phyloP scores from a whole-genome alignment of 2,329 filamentous ascomycete genomes.

The Hypoxylon sp. region DNA sequence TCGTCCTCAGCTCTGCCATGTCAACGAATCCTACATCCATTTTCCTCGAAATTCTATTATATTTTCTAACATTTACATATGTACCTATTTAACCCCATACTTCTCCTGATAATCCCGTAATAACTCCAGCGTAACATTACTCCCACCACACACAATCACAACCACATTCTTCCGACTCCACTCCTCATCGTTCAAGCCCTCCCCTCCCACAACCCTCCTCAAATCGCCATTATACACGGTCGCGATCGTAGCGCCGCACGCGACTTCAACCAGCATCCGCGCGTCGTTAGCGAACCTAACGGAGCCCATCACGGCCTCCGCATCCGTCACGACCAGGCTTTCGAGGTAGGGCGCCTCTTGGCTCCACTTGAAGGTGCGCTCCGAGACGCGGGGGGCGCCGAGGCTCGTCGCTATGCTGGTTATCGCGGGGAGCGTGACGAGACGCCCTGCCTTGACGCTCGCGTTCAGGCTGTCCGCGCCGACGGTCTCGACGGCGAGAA shows the following conservation, averaged over 20 bases:
- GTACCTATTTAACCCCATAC: slow-evolving; percentile 56
- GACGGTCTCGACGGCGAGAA: slow-evolving; percentile 82
- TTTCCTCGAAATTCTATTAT: background rate
- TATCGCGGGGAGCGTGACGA: slow-evolving; percentile 78
- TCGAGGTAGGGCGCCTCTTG: slow-evolving; percentile 61
- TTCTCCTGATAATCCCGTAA: slow-evolving; percentile 70
- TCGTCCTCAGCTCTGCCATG: background rate
- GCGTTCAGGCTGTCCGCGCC: slow-evolving; percentile 80
- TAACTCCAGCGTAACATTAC: slow-evolving; percentile 74
- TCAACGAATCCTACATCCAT: background rate
- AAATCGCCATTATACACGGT: slow-evolving; percentile 75
- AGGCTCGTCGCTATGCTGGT: slow-evolving; percentile 82
- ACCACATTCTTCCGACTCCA: slow-evolving; percentile 81
- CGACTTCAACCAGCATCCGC: slow-evolving; percentile 83
- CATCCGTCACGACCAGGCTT: slow-evolving; percentile 77
- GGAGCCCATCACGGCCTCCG: slow-evolving; percentile 84
- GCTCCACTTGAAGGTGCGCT: slow-evolving; percentile 76
- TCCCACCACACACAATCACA: slow-evolving; percentile 87
- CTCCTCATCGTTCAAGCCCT: slow-evolving; percentile 67
- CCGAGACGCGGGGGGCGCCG: slow-evolving; percentile 79
- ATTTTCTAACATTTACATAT: background rate
- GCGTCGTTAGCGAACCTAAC: slow-evolving; percentile 86
- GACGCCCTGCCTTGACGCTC: slow-evolving; percentile 69
- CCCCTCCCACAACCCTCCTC: slow-evolving; percentile 72
- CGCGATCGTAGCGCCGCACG: slow-evolving; percentile 86